Percentiles rank a stretch among this genome's conserved stretches.
These are phyloP conservation scores for Hemileia vastatrix DNA, from an alignment of 1,284 basidiomycete species.

Conservation along the genomic window DNA sequence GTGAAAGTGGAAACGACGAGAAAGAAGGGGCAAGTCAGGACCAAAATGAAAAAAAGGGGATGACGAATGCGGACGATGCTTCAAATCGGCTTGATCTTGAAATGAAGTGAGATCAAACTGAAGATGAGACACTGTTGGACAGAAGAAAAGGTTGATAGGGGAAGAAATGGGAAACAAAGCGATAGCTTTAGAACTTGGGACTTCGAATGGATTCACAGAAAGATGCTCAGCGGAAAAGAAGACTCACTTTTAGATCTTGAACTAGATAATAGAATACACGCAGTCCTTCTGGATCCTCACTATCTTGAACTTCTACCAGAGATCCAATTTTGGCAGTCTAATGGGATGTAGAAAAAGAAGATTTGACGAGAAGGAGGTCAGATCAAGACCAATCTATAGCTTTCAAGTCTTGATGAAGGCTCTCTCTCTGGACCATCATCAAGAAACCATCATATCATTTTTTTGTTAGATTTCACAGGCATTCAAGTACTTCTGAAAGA, in stretches of 20 bases:
- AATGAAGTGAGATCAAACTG: slow-evolving; percentile 91
- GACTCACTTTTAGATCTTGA: slow-evolving; percentile 80
- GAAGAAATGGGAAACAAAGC: not conserved
- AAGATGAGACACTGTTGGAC: slow-evolving; percentile 77
- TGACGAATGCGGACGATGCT: no score
- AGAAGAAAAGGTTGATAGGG: not conserved
- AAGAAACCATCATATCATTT: no score
- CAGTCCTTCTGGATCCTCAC: slow-evolving; percentile 90
- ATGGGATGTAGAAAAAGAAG: not conserved
- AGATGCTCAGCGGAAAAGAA: not conserved
- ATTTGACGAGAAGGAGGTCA: not conserved
- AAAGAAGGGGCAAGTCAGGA: no score
- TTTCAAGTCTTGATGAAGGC: not conserved
- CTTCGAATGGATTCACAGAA: slow-evolving; percentile 3
- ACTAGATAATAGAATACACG: slow-evolving; percentile 99
- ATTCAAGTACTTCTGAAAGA: not conserved
- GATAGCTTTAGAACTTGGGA: not conserved
- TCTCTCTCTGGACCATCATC: not conserved
- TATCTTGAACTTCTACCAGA: slow-evolving; percentile 89
- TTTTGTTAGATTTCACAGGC: no score
- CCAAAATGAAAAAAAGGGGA: no score
- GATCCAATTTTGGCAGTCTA: slow-evolving; percentile 94
- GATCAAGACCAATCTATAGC: no score
- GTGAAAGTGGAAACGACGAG: no score
- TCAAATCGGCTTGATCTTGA: slow-evolving; percentile 99